phyloP scores from a whole-genome alignment of 2,329 filamentous ascomycete species.

The Penicillium sp. region DNA sequence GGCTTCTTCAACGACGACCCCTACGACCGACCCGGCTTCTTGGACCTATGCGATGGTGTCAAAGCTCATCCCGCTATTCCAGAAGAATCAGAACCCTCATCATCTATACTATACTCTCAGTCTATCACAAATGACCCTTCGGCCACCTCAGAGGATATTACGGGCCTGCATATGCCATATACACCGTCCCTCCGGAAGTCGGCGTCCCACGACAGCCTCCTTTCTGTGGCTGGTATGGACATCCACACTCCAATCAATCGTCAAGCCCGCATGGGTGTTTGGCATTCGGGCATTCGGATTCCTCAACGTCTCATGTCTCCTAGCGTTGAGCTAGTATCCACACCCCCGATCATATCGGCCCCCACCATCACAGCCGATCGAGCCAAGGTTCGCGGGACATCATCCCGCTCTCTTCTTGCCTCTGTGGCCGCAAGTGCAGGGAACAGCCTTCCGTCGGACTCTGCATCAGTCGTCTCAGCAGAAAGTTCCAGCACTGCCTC shows the following conservation, averaged over 20 bases:
- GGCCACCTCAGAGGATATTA: constrained; percentile 24
- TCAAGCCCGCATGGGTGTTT: constrained; percentile 70
- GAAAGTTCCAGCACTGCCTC: constrained; percentile 24
- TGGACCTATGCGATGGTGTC: constrained; percentile 16
- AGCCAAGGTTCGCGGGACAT: constrained; percentile 24
- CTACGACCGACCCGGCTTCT: constrained; percentile 11
- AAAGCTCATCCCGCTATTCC: constrained; percentile 37
- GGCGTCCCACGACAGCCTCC: constrained; percentile 81
- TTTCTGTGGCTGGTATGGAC: constrained; percentile 84
- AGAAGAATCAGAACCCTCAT: constrained; percentile 39
- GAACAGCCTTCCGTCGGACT: constrained; percentile 11
- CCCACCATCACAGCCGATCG: constrained; percentile 38
- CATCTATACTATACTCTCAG: constrained; percentile 16
- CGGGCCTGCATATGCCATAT: constrained; percentile 25
- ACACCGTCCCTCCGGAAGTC: constrained; percentile 60
- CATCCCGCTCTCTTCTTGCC: constrained; percentile 36
- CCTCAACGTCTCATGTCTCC: constrained; percentile 50
- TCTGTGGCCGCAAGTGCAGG: constrained; percentile 32
- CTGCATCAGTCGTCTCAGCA: constrained; percentile 26
- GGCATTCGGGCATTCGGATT: constrained; percentile 48
- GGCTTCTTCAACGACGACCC: constrained; percentile 21
- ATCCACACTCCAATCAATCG: constrained; percentile 78
- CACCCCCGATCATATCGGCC: constrained; percentile 39
- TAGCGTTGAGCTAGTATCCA: constrained; percentile 42
- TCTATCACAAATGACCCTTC: constrained; percentile 12